Percentiles rank a stretch among this genome's conserved stretches.
These are phyloP conservation scores for Amphicarpaea edgeworthii DNA, from an alignment of 306 rosid genomes.

Conservation along the genomic window DNA sequence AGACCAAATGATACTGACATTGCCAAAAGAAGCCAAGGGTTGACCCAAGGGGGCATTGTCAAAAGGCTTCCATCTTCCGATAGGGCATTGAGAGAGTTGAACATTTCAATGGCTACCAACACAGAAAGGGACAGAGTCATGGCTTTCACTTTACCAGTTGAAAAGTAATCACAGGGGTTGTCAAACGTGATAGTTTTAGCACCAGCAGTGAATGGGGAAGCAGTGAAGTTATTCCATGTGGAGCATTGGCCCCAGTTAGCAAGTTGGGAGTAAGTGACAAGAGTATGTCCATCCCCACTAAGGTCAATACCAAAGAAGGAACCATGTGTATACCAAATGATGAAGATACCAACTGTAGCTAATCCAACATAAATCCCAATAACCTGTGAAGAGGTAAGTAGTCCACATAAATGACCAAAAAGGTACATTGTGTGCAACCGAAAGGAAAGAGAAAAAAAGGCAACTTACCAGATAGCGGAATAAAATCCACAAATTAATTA, in stretches of 20 bases:
- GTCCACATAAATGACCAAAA: not conserved
- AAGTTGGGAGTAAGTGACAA: constrained; percentile 88
- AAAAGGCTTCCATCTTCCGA: constrained; percentile 91
- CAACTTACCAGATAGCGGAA: constrained; percentile 85
- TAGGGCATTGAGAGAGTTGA: constrained; percentile 90
- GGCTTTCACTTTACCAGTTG: constrained; percentile 83
- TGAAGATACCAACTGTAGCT: constrained; percentile 89
- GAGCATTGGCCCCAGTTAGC: constrained; percentile 89
- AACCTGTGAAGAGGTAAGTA: constrained; percentile 56
- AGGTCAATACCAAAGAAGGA: constrained; percentile 93
- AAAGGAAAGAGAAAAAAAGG: not conserved
- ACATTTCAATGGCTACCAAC: constrained; percentile 96
- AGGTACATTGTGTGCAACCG: not conserved
- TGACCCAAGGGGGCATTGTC: constrained; percentile 97
- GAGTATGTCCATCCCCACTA: constrained; percentile 82
- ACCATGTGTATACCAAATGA: constrained; percentile 85
- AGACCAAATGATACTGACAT: constrained; percentile 88
- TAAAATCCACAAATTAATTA: constrained; percentile 87
- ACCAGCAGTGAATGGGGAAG: constrained; percentile 89
- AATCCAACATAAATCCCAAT: constrained; percentile 86
- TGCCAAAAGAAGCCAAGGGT: constrained; percentile 95
- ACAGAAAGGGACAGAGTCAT: constrained; percentile 89
- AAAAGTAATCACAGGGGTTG: constrained; percentile 82
- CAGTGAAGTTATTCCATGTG: constrained; percentile 80
- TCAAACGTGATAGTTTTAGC: constrained; percentile 58